Base-by-base conservation (phyloP, 495 filamentous ascomycete genomes). In the Chaetomium tenue region DNA sequence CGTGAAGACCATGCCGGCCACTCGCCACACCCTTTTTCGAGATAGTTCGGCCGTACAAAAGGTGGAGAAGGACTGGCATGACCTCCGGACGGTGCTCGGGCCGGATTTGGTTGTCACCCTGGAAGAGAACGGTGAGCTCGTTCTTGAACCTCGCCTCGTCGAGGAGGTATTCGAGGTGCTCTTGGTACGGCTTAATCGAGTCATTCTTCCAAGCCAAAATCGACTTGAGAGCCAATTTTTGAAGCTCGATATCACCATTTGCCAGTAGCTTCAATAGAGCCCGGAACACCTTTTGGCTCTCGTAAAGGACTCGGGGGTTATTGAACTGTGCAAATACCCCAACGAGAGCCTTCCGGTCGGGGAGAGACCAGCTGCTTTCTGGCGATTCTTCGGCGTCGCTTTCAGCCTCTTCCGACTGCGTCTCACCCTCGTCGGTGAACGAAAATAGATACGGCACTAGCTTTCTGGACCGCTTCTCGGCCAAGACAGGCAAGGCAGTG, bases 101-200 rank as follows among this genome's bases (percentile, higher is more conserved):
- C 70, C 88, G 87, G 53, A 97, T 88, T 60, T 86, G 76, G 66
- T 87, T 91, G 60, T 92, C 87, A 11, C 92, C 89, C 69, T 92
- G 90, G 55, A 98, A 85, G 61, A 98, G 89, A 2, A 92, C 85
- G 0, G 91, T 85, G 16, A 98, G 83, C 75, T 97, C 92, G 70
- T 98, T 95, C 69, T 91, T 88, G 77, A 98, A 97, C 51, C 90
- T 82, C 3, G 91, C 85, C 64, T 98, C 94, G 68, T 99, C 95
- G 16, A 98, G 81, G 5, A 99, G 81, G 66, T 93, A 94, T 44
- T 91, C 83, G 9, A 99, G 80, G 65, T 92, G 89, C 68, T 97
- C 93, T 65, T 93, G 84, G 70, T 97, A 98, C 3, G 87, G 86
- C 52, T 81, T 82, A 54, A 99, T 80, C 20, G 81, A 85, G 3